Percentiles rank a stretch among this genome's conserved stretches.
Evolutionary conservation across 177 flowering plant genomes (phyloP).

Genomic region (Tripterygium wilfordii): DNA sequence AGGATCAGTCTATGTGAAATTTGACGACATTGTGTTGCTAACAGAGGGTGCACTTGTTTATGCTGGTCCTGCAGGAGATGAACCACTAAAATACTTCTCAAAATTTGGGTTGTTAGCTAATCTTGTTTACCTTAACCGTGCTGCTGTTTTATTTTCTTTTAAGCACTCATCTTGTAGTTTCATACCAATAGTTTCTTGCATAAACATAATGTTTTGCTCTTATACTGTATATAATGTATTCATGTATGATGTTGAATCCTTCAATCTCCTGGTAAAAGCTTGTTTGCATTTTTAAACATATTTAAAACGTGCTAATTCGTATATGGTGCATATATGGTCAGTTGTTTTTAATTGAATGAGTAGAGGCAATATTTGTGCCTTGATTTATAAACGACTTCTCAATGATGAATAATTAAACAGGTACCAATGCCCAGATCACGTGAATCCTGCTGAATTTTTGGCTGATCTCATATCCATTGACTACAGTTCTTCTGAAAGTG

Average conservation of each 20-base stretch:
- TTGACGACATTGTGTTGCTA: conserved; percentile 90
- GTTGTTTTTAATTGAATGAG: too few species aligned
- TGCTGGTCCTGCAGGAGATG: conserved; percentile 85
- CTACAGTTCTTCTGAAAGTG: conserved; percentile 81
- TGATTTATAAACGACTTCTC: too few species aligned
- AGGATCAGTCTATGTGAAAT: conserved; percentile 86
- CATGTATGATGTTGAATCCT: too few species aligned
- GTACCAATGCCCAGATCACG: conserved; percentile 85
- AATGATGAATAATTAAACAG: conserved; percentile 30
- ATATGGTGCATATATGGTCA: too few species aligned
- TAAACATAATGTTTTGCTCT: too few species aligned
- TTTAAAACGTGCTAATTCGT: too few species aligned
- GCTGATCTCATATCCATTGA: conserved; percentile 98
- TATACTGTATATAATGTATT: too few species aligned
- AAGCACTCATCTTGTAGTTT: neutral
- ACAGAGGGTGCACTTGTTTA: conserved; percentile 81
- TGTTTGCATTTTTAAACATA: too few species aligned
- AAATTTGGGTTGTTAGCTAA: conserved; percentile 69
- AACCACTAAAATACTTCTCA: conserved; percentile 71
- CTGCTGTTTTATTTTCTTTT: neutral
- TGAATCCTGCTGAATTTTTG: conserved; percentile 95
- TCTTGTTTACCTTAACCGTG: conserved; percentile 15
- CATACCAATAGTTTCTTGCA: too few species aligned
- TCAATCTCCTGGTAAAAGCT: too few species aligned
- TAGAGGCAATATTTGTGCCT: too few species aligned